Evolutionary conservation across 805 yeast genomes (phyloP).

Genomic region (Pichia nanzhaoensis): DNA sequence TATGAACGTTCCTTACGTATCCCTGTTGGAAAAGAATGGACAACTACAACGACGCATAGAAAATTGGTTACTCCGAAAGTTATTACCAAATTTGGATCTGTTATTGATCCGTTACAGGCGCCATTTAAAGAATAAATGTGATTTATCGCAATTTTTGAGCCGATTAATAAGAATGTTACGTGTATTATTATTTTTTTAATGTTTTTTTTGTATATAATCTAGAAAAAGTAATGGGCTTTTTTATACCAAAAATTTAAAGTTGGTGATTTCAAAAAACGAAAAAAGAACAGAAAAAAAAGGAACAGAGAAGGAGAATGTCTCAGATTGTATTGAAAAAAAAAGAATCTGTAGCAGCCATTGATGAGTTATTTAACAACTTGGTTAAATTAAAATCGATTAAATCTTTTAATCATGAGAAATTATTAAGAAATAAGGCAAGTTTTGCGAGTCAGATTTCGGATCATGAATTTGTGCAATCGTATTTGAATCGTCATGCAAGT

Average conservation of each 20-base stretch:
- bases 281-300: too few relatives aligned
- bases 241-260: too few relatives aligned
- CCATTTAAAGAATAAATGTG: slow-evolving; percentile 45
- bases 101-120: slow-evolving; percentile 85
- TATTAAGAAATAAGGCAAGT: slow-evolving; percentile 8
- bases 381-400: not conserved
- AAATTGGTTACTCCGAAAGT: slow-evolving; percentile 84
- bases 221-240: not conserved
- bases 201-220: not conserved
- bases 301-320: too few relatives aligned
- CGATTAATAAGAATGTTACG: not conserved
- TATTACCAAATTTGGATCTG: slow-evolving; percentile 77
- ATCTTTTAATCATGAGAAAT: not conserved
- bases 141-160: slow-evolving; percentile 4
- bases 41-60: slow-evolving; percentile 80
- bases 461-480: slow-evolving; percentile 1
- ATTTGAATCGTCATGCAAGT: not conserved
- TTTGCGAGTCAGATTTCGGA: slow-evolving; percentile 4
- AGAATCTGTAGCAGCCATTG: not conserved
- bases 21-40: slow-evolving; percentile 99
- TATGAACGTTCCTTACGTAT: slow-evolving; percentile 88
- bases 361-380: not conserved
- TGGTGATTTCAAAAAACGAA: too few relatives aligned
- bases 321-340: too few relatives aligned
- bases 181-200: not conserved